Conservation (phyloP, 139 green algal genomes). For the Auxenochlorella protothecoides region DNA sequence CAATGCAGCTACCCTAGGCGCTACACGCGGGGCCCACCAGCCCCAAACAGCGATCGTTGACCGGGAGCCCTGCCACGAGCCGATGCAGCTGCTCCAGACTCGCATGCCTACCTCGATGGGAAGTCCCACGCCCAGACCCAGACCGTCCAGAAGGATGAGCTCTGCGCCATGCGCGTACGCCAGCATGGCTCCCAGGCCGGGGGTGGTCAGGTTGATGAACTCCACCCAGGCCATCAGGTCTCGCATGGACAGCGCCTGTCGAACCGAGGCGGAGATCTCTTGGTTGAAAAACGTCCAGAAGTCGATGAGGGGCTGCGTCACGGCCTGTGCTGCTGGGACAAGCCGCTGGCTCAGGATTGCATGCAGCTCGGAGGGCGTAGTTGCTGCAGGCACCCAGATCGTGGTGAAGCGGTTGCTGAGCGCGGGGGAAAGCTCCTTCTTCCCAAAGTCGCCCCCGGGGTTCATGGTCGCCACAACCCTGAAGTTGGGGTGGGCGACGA, state of each 20-base stretch:
- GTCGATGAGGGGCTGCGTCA: slow-evolving; percentile 45
- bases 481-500: slow-evolving; percentile 76
- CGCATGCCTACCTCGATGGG: slow-evolving; percentile 16
- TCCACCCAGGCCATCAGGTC: slow-evolving; percentile 84
- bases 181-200: slow-evolving; percentile 34
- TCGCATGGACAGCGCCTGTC: slow-evolving; percentile 62
- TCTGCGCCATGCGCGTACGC: slow-evolving; percentile 83
- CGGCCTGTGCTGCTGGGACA: neutral
- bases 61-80: too few relatives aligned
- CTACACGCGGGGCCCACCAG: too few relatives aligned
- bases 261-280: slow-evolving; percentile 25
- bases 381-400: slow-evolving; percentile 72
- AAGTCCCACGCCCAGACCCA: slow-evolving; percentile 73
- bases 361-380: slow-evolving; percentile 49
- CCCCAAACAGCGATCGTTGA: too few relatives aligned
- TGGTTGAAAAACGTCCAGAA: slow-evolving; percentile 74
- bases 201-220: slow-evolving; percentile 64
- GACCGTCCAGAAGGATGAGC: slow-evolving; percentile 85
- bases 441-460: slow-evolving; percentile 87
- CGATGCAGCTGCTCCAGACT: neutral
- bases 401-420: slow-evolving; percentile 91
- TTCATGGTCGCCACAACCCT: slow-evolving; percentile 96
- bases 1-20: neutral
- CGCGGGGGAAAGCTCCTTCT: slow-evolving; percentile 96
- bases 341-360: slow-evolving; percentile 41